Conservation (phyloP, 2,329 filamentous ascomycete genomes). For the Xylaria sp. region DNA sequence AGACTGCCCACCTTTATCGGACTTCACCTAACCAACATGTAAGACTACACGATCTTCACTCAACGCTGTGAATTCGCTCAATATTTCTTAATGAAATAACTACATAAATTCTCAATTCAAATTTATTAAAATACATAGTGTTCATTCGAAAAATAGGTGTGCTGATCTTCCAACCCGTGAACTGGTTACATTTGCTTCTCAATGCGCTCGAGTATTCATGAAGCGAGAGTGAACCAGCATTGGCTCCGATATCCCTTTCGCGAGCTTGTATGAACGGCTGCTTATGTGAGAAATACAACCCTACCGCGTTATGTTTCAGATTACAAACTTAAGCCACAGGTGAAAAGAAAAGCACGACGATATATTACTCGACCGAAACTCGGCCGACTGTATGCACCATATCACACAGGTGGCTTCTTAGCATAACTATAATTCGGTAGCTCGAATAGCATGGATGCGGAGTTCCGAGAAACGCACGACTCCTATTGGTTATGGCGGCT, state of each 20-base stretch:
- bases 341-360: neutral
- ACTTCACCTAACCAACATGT: neutral
- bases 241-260: too few species aligned
- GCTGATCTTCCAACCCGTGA: neutral
- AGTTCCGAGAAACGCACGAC: neutral
- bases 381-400: slow-evolving; percentile 15
- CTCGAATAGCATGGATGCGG: neutral
- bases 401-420: neutral
- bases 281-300: neutral
- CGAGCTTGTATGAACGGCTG: neutral
- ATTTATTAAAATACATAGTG: neutral
- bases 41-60: neutral
- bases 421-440: neutral
- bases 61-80: slow-evolving; percentile 7
- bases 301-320: neutral
- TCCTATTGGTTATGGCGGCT: too few species aligned
- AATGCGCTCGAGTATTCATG: neutral
- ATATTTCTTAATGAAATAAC: neutral
- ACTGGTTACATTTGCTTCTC: neutral
- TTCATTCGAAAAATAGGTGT: neutral
- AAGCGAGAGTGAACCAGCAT: neutral
- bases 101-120: neutral
- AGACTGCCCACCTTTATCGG: neutral
- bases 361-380: slow-evolving; percentile 28
- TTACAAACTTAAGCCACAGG: neutral